Conservation (phyloP, 768 basidiomycete species). For the Collybia sp. region DNA sequence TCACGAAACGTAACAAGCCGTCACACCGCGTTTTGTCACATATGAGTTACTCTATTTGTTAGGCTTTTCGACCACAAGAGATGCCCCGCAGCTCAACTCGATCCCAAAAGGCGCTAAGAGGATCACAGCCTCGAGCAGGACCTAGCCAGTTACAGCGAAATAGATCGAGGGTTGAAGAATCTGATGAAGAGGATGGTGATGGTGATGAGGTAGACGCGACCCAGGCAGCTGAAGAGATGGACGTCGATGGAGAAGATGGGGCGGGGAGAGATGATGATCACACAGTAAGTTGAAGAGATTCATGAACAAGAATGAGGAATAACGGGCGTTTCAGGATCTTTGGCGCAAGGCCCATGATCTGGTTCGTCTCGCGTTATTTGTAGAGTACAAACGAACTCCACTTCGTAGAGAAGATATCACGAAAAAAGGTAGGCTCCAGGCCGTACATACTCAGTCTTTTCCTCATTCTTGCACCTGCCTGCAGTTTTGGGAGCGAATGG, state of each 20-base stretch:
- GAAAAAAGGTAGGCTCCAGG: conserved; percentile 59
- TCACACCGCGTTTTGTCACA: too few species aligned
- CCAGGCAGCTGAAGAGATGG: conserved; percentile 30
- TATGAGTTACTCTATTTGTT: not conserved
- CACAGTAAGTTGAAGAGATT: conserved; percentile 10
- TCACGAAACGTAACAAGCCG: too few species aligned
- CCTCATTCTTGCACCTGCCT: not conserved
- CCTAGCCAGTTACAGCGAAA: conserved; percentile 30
- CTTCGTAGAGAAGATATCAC: conserved; percentile 81
- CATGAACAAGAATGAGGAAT: not conserved
- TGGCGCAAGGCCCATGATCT: conserved; percentile 66
- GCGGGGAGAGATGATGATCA: conserved; percentile 18
- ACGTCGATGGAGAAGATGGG: conserved; percentile 27
- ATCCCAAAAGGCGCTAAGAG: conserved; percentile 35
- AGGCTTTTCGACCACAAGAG: conserved; percentile 3
- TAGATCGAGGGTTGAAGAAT: conserved; percentile 22
- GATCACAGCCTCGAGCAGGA: conserved; percentile 30
- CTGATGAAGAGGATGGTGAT: conserved; percentile 32
- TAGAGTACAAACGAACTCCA: conserved; percentile 62
- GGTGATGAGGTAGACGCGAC: conserved; percentile 29
- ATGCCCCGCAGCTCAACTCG: conserved; percentile 33
- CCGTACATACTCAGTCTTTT: not conserved
- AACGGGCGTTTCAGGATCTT: conserved; percentile 41
- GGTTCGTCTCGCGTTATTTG: conserved; percentile 78
- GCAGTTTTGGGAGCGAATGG: conserved; percentile 33